Conservation (phyloP, 768 basidiomycete species). For the Naganishia kalamii region DNA sequence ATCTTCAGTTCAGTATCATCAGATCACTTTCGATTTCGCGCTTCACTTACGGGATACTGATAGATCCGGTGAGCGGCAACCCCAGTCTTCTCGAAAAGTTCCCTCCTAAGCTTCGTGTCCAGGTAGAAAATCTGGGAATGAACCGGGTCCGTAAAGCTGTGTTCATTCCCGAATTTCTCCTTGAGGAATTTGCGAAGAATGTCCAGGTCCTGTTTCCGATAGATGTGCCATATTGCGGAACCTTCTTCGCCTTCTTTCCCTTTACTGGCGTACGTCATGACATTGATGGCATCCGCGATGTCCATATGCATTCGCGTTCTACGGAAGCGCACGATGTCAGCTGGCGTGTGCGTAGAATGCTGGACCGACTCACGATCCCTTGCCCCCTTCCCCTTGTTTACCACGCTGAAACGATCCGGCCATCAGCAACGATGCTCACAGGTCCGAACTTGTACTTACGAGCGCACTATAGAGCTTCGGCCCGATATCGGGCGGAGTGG, state of each 20-base stretch:
- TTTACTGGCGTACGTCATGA: conserved; percentile 71
- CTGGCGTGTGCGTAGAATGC: not conserved
- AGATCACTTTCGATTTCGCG: not conserved
- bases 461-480: conserved; percentile 93
- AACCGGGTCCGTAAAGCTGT: conserved; percentile 63
- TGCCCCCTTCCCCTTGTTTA: conserved; percentile 59
- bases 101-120: conserved; percentile 60
- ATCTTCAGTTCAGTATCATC: not conserved
- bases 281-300: conserved; percentile 83
- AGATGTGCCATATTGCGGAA: conserved; percentile 87
- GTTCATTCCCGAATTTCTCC: conserved; percentile 51
- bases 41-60: conserved; percentile 62
- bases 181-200: conserved; percentile 68
- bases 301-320: conserved; percentile 83
- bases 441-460: conserved; percentile 34
- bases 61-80: conserved; percentile 78
- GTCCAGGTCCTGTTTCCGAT: conserved; percentile 71
- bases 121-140: conserved; percentile 85
- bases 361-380: conserved; percentile 54
- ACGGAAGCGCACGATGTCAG: not conserved
- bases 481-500: conserved; percentile 51
- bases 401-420: conserved; percentile 51
- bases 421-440: not conserved
- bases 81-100: conserved; percentile 61
- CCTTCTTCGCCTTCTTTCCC: conserved; percentile 58